phyloP scores from a whole-genome alignment of 2,329 filamentous ascomycete species.

The Penicillium vulpinum region DNA sequence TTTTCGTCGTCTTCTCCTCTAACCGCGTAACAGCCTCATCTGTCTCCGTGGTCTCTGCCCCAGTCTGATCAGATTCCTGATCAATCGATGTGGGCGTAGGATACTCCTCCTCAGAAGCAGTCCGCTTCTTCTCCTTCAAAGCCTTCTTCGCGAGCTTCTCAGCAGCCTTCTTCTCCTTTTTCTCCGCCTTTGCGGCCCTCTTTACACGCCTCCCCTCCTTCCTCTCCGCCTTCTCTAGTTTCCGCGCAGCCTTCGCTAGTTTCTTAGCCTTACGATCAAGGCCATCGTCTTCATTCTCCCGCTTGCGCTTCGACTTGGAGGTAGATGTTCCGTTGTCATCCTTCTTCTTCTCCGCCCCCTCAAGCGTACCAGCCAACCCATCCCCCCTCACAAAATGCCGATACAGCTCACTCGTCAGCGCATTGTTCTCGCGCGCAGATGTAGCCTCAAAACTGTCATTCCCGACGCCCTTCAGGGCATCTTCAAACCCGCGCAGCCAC shows the following conservation, averaged over 20 bases:
- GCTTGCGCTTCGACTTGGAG: slow-evolving; percentile 30
- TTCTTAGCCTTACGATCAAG: slow-evolving; percentile 20
- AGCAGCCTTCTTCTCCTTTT: slow-evolving; percentile 28
- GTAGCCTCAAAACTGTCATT: slow-evolving; percentile 60
- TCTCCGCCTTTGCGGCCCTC: slow-evolving; percentile 11
- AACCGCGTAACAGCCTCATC: not conserved
- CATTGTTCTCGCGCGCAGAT: slow-evolving; percentile 50
- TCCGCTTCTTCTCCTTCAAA: slow-evolving; percentile 22
- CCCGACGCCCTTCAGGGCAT: slow-evolving; percentile 75
- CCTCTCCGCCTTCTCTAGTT: slow-evolving; percentile 22
- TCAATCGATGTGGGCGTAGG: slow-evolving; percentile 36
- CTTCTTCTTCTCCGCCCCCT: slow-evolving; percentile 20
- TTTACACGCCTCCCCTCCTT: slow-evolving; percentile 24
- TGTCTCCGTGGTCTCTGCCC: slow-evolving; percentile 21
- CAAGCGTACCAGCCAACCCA: slow-evolving; percentile 67
- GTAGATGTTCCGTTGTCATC: slow-evolving; percentile 14
- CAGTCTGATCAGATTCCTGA: slow-evolving; percentile 24
- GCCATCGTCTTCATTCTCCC: slow-evolving; percentile 36
- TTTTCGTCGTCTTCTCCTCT: slow-evolving; percentile 23
- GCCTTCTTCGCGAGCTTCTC: slow-evolving; percentile 28
- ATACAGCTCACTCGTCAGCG: slow-evolving; percentile 63
- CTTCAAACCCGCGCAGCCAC: slow-evolving; percentile 96
- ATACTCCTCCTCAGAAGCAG: slow-evolving; percentile 29
- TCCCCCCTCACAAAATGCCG: slow-evolving; percentile 83
- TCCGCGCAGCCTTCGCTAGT: slow-evolving; percentile 39